Evolutionary conservation across 192 early-diverging fungal genomes (phyloP), one percentile per base, ranked within the genome.

Genomic region (Backusella luteola): DNA sequence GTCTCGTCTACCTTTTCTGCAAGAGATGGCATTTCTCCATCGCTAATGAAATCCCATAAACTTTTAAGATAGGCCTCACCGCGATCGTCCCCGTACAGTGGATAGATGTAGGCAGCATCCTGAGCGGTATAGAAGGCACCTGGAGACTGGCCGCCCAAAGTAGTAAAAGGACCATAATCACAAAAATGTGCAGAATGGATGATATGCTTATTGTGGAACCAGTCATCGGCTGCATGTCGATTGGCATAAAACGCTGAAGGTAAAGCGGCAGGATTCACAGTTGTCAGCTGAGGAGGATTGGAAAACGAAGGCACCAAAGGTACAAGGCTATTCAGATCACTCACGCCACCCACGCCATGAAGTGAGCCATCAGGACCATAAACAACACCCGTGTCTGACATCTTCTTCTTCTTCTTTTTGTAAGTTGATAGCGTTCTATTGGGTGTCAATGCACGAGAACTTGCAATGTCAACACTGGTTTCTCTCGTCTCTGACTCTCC

Each of bases 31-130:
- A 85, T 77, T n/a, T 80, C 78, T 23, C 73, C 52, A 17, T 82
- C 75, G 35, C 77, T 78, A 12, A 83, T 73, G 77, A 93, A 93
- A 35, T 81, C 76, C 63, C 80, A 82, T 14, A 91, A 67, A 72
- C 90, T 91, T 15, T 78, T 73, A 41, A 88, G 79, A 73, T 91
- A 91, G 1, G 90, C 87, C 77, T 91, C 87, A 0, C 88, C 89
- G 5, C 76, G 79, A 26, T 85, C 84, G 44, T 90, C 88, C n/a
- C 89, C 90, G 79, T 85, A 93, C 21, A 85, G 82, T 73, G 82
- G 83, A 78, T 75, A 87, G 34, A 83, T 84, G 59, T 79, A 87
- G n/a, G 77, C 80, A 71, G 85, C 74, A 59, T 77, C 77, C 35
- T 79, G 78, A 0, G 73, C 42, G n/a, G 75, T 73, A 53, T 79